Evolutionary conservation across 208 protist species (phyloP).

Genomic region (Perkinsela sp.): DNA sequence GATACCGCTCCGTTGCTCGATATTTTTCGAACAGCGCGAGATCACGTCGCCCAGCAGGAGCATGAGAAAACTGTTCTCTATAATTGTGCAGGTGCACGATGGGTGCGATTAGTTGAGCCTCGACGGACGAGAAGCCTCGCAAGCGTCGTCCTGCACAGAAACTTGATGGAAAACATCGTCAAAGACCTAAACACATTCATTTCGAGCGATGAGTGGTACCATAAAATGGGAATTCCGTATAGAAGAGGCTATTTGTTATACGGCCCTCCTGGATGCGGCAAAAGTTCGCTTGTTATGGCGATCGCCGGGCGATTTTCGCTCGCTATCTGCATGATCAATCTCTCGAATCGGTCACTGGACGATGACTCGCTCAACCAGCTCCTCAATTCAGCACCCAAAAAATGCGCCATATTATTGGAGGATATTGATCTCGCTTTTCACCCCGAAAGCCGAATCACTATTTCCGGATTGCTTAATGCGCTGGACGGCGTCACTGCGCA

Average conservation of each 20-base stretch:
- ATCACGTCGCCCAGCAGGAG: constrained; percentile 19
- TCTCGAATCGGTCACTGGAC: constrained; percentile 39
- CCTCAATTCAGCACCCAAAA: constrained; percentile 39
- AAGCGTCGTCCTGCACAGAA: constrained; percentile 54
- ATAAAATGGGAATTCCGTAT: constrained; percentile 69
- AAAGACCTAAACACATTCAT: constrained; percentile 53
- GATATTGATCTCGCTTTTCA: constrained; percentile 78
- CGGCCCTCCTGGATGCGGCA: constrained; percentile 75
- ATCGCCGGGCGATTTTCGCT: constrained; percentile 62
- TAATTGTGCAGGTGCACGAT: constrained; percentile 27
- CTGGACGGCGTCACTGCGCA: constrained; percentile 77
- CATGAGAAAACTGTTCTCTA: constrained; percentile 51
- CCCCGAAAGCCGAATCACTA: constrained; percentile 50
- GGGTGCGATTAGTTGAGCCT: constrained; percentile 23
- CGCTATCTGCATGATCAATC: constrained; percentile 72
- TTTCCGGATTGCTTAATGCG: constrained; percentile 77
- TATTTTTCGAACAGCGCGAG: constrained; percentile 30
- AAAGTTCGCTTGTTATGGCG: constrained; percentile 65
- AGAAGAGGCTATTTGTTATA: constrained; percentile 75
- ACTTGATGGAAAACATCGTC: constrained; percentile 20
- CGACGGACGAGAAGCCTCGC: constrained; percentile 35
- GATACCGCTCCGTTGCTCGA: constrained; percentile 15
- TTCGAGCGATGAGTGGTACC: constrained; percentile 44
- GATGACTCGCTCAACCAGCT: constrained; percentile 56
- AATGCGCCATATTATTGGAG: constrained; percentile 70